Conservation (phyloP, 768 basidiomycete genomes). For the Dendrothele bispora region DNA sequence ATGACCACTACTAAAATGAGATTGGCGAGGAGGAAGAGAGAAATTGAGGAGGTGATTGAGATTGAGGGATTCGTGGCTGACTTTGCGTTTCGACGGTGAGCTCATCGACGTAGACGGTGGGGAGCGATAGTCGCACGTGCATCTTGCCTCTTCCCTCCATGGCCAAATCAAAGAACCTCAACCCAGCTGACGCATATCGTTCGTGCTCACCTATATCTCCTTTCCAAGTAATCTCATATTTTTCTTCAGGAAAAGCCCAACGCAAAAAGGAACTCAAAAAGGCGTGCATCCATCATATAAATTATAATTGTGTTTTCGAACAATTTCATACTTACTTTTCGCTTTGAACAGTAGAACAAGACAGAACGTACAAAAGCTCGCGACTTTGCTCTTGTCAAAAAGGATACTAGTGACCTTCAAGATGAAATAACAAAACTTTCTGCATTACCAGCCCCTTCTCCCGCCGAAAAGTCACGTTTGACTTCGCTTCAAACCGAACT, state of each 20-base stretch:
- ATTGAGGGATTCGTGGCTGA: constrained; percentile 58
- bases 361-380: constrained; percentile 74
- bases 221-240: constrained; percentile 1
- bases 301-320: constrained; percentile 16
- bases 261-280: constrained; percentile 96
- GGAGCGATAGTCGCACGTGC: constrained; percentile 31
- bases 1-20: constrained; percentile 50
- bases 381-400: constrained; percentile 92
- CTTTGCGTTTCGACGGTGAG: constrained; percentile 71
- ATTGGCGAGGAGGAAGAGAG: constrained; percentile 84
- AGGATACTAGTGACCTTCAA: constrained; percentile 86
- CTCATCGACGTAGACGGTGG: constrained; percentile 34
- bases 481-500: constrained; percentile 75
- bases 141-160: constrained; percentile 36
- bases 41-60: constrained; percentile 93
- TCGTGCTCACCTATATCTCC: constrained; percentile 30
- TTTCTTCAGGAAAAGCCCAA: constrained; percentile 76
- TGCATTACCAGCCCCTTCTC: constrained; percentile 37
- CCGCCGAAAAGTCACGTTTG: constrained; percentile 65
- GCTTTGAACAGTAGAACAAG: constrained; percentile 80
- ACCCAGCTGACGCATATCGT: constrained; percentile 96
- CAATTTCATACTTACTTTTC: background rate
- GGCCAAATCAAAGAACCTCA: constrained; percentile 83
- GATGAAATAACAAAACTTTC: constrained; percentile 75
- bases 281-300: constrained; percentile 43